Evolutionary conservation across 1,284 basidiomycete species (phyloP), one percentile per base, ranked within the genome.

Genomic region (Apiotrichum akiyoshidainum): DNA sequence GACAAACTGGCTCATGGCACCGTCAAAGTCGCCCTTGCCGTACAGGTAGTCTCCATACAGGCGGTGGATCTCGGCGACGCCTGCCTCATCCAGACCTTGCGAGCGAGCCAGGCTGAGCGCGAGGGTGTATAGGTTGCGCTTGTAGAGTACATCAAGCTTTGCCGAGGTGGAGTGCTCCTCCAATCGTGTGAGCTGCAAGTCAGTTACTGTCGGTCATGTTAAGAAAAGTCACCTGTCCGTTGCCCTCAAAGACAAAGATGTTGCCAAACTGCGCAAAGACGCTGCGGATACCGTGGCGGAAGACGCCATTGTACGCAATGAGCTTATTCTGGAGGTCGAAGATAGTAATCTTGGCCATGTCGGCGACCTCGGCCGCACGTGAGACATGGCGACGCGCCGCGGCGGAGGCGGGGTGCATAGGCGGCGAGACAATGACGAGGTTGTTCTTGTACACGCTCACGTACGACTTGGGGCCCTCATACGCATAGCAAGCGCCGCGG

Each of bases 251-350:
- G 1, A 94, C 81, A 68, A 87, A 93, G 2, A 93, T 82, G 50
- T 85, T 81, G 0, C 86, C 87, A 87, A 87, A 92, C 47, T 86
- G 86, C 21, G 86, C 87, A 56, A 94, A 83, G 0, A 95, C 81
- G 35, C 88, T 86, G 51, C 88, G 80, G 10, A 95, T 86, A 13
- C 91, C 90, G 64, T 87, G 84, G 37, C 84, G 83, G 69, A 92
- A 90, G 5, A 87, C 83, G 9, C 86, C 87, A 0, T 86, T 86
- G 71, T 89, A 93, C 5, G 89, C 89, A 8, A 97, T 84, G 52
- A 95, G 84, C 79, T 94, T 94, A 79, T 95, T 96, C 74, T 93
- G 90, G 31, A 90, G 84, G 72, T 99, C 94, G 65, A 99, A 90
- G 1, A 99, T 83, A 0, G 89, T 89, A 44, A 99, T 84, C 68